phyloP scores from a whole-genome alignment of 352 stramenopile species.

The Pythium phragmiticola region DNA sequence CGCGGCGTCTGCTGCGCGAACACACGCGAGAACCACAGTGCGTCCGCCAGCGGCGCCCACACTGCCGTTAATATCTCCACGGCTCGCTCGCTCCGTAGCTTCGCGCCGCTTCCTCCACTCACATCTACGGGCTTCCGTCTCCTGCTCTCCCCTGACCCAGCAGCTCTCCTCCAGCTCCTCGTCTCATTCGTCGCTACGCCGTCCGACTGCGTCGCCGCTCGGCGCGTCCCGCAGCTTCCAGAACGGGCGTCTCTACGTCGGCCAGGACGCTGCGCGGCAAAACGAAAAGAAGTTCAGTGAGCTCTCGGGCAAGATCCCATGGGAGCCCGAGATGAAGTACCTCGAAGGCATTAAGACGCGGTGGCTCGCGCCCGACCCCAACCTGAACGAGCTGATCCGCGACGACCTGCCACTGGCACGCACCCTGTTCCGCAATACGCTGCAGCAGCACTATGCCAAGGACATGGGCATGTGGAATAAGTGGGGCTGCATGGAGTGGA shows the following conservation, averaged over 20 bases:
- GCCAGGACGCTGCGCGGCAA: conserved; percentile 62
- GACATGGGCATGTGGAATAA: conserved; percentile 93
- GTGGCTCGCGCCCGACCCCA: conserved; percentile 61
- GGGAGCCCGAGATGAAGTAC: conserved; percentile 66
- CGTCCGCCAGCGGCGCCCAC: not conserved
- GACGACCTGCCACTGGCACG: conserved; percentile 70
- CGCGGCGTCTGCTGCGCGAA: not conserved
- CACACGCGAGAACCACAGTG: too few relatives aligned
- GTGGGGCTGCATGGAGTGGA: conserved; percentile 89
- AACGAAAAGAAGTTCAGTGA: conserved; percentile 79
- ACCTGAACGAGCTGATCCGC: conserved; percentile 79
- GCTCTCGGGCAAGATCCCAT: conserved; percentile 72
- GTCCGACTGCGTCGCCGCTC: not conserved
- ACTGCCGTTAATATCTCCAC: not conserved
- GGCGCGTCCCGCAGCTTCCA: conserved; percentile 20
- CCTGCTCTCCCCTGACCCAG: too few relatives aligned
- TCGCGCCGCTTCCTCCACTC: not conserved
- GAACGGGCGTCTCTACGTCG: conserved; percentile 64
- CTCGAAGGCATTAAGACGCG: conserved; percentile 52
- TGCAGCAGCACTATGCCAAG: conserved; percentile 74
- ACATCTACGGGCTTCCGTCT: too few relatives aligned
- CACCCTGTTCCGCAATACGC: conserved; percentile 75
- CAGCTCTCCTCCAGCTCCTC: not conserved
- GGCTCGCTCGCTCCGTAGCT: not conserved
- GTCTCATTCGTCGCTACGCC: not conserved